Conservation (phyloP, 495 filamentous ascomycete species). For the Penicillium egyptiacum region DNA sequence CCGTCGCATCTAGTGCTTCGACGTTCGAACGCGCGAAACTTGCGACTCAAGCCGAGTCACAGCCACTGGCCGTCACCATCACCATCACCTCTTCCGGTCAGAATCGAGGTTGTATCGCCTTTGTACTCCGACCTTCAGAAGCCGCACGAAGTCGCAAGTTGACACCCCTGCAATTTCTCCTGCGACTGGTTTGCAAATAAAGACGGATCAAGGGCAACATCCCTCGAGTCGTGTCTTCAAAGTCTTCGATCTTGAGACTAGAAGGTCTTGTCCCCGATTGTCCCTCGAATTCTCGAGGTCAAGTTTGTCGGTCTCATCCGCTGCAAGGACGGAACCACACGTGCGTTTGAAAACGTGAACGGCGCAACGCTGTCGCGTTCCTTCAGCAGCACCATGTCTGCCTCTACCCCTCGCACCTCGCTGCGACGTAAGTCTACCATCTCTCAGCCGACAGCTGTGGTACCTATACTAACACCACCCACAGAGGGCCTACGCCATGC, state of each 20-base stretch:
- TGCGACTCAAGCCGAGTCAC: neutral
- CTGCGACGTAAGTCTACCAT: constrained; percentile 26
- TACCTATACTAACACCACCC: constrained; percentile 18
- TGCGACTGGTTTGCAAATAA: neutral
- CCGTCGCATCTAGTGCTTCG: constrained; percentile 17
- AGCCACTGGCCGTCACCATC: neutral
- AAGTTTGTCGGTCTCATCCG: neutral
- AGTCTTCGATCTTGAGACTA: neutral
- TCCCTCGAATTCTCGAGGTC: neutral
- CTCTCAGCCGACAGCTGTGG: neutral
- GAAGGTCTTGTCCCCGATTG: neutral
- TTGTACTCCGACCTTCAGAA: neutral
- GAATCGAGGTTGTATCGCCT: neutral
- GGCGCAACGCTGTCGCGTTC: constrained; percentile 6
- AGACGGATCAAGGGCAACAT: constrained; percentile 14
- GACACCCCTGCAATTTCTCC: neutral
- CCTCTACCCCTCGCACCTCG: constrained; percentile 29
- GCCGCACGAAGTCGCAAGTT: neutral
- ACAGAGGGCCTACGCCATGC: constrained; percentile 50
- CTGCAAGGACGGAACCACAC: neutral
- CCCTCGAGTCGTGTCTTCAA: neutral
- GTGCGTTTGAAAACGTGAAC: neutral
- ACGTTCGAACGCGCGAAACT: constrained; percentile 10
- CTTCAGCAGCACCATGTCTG: constrained; percentile 23
- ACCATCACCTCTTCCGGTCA: constrained; percentile 1